Evolutionary conservation across 1,284 basidiomycete species (phyloP).

Genomic region (Trichosporon inkin): DNA sequence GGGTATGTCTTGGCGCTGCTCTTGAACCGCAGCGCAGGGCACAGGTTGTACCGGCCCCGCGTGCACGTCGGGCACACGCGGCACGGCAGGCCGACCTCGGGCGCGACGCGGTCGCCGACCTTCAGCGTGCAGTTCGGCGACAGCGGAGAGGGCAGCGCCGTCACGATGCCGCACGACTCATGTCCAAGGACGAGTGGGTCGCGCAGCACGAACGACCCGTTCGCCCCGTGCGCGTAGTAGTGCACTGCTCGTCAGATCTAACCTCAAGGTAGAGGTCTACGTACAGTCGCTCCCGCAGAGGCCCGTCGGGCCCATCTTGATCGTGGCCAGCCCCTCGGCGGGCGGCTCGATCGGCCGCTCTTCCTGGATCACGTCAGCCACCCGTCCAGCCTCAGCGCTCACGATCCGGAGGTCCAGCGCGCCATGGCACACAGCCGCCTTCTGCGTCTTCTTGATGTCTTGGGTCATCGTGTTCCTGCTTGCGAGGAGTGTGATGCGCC

Average conservation of each 20-base stretch:
- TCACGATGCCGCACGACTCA: constrained; percentile 72
- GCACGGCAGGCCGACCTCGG: constrained; percentile 90
- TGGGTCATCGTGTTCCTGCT: constrained; percentile 1
- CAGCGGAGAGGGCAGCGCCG: constrained; percentile 34
- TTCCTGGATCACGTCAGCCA: constrained; percentile 38
- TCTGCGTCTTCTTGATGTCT: constrained; percentile 29
- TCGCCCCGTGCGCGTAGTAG: constrained; percentile 81
- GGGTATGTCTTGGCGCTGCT: constrained; percentile 86
- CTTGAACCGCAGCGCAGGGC: constrained; percentile 78
- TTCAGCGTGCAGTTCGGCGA: constrained; percentile 52
- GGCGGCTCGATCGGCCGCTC: constrained; percentile 42
- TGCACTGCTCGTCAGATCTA: constrained; percentile 60
- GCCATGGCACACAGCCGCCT: constrained; percentile 51
- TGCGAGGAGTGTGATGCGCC: not conserved
- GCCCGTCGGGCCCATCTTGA: constrained; percentile 68
- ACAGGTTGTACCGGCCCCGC: constrained; percentile 88
- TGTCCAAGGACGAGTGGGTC: constrained; percentile 84
- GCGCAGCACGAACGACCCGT: constrained; percentile 81
- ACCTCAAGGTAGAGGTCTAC: constrained; percentile 42
- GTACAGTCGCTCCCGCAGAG: constrained; percentile 85
- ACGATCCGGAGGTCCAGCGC: constrained; percentile 53
- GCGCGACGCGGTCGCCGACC: constrained; percentile 84
- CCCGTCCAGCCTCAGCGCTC: constrained; percentile 24
- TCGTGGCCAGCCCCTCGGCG: constrained; percentile 46
- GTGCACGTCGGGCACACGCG: constrained; percentile 55